phyloP scores from a whole-genome alignment of 1,284 basidiomycete genomes.

The Pseudozyma hubeiensis region DNA sequence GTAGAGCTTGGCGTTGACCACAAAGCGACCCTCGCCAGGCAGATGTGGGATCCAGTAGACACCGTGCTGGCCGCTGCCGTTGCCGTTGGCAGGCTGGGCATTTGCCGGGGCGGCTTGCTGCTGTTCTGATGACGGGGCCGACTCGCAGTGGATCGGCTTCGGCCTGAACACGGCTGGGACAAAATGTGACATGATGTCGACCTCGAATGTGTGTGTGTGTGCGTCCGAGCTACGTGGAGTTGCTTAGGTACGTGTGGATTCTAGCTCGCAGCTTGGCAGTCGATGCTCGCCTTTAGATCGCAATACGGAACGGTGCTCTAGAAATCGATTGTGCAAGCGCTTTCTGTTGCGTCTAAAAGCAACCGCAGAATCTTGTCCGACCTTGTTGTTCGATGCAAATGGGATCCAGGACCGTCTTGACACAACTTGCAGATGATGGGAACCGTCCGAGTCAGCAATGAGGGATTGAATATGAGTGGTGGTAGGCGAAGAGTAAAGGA shows the following conservation, averaged over 20 bases:
- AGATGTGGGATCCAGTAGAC: conserved; percentile 58
- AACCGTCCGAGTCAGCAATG: not conserved
- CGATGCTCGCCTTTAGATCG: too few relatives aligned
- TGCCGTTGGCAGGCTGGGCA: conserved; percentile 23
- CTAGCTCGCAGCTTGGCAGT: too few relatives aligned
- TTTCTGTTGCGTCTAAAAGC: too few relatives aligned
- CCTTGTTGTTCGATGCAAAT: not conserved
- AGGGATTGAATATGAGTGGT: not conserved
- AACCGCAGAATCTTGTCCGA: not conserved
- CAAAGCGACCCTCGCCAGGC: conserved; percentile 62
- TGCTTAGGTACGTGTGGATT: not conserved
- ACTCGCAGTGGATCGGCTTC: conserved; percentile 48
- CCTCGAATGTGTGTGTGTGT: not conserved
- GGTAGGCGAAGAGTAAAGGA: not conserved
- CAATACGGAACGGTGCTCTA: too few relatives aligned
- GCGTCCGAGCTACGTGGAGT: not conserved
- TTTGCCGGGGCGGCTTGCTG: conserved; percentile 9
- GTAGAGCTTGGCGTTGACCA: conserved; percentile 61
- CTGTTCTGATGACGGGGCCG: conserved; percentile 30
- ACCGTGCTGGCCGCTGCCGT: conserved; percentile 32
- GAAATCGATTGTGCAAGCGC: too few relatives aligned
- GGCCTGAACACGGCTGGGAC: conserved; percentile 51
- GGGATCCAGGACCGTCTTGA: too few relatives aligned
- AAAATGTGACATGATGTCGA: conserved; percentile 48
- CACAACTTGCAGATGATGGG: not conserved